phyloP scores from a whole-genome alignment of 1,284 basidiomycete species.

The Porogramme epimiltina region DNA sequence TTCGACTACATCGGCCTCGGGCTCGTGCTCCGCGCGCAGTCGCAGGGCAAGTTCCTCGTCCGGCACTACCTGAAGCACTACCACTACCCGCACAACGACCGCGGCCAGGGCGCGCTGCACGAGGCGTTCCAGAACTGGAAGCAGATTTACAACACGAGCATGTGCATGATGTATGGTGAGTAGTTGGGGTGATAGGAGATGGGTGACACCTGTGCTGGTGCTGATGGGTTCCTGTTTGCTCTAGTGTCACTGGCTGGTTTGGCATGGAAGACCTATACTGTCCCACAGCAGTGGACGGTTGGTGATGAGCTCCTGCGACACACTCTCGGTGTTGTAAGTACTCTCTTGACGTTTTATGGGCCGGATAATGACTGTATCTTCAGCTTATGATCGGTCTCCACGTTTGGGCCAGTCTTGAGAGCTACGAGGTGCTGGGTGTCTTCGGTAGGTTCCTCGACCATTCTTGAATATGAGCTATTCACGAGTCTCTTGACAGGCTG shows the following conservation, averaged over 20 bases:
- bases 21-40: conserved; percentile 81
- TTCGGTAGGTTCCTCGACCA: conserved; percentile 61
- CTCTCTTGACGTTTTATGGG: too few species aligned
- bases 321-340: conserved; percentile 77
- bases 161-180: conserved; percentile 93
- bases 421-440: conserved; percentile 90
- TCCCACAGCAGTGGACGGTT: conserved; percentile 84
- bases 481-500: conserved; percentile 57
- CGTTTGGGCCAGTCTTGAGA: conserved; percentile 89
- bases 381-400: conserved; percentile 89
- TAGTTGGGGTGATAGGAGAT: conserved; percentile 16
- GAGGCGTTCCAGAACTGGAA: conserved; percentile 98
- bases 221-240: not conserved
- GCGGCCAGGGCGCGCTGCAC: conserved; percentile 72
- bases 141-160: conserved; percentile 86
- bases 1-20: conserved; percentile 93
- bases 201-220: not conserved
- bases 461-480: not conserved
- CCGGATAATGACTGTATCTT: not conserved
- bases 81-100: conserved; percentile 70
- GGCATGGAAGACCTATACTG: conserved; percentile 85
- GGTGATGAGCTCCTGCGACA: conserved; percentile 91
- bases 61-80: conserved; percentile 94
- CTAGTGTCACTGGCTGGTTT: conserved; percentile 78
- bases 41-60: conserved; percentile 86